phyloP scores from a whole-genome alignment of 441 rosid genomes.

The Brassica balearica region DNA sequence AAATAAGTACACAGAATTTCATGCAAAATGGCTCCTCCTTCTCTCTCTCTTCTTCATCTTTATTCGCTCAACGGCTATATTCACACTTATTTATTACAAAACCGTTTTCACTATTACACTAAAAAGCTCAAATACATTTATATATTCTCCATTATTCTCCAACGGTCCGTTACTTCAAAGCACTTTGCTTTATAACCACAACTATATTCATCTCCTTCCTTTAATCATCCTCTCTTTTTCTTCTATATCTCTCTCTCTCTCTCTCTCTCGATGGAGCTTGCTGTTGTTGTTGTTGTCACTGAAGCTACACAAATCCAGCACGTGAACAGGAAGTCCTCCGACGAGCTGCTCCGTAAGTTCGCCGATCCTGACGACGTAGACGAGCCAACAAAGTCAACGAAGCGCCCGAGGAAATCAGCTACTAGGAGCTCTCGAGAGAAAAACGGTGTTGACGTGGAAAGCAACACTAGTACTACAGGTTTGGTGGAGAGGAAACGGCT shows the following conservation, averaged over 20 bases:
- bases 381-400: slow-evolving; percentile 45
- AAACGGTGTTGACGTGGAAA: slow-evolving; percentile 34
- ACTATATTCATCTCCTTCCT: not conserved
- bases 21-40: slow-evolving; percentile 32
- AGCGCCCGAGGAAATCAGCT: slow-evolving; percentile 49
- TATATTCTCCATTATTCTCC: slow-evolving; percentile 39
- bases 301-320: slow-evolving; percentile 55
- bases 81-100: slow-evolving; percentile 20
- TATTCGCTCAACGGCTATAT: slow-evolving; percentile 41
- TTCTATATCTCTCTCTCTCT: not conserved
- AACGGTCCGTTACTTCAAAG: slow-evolving; percentile 61
- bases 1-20: slow-evolving; percentile 36
- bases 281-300: slow-evolving; percentile 29
- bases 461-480: not conserved
- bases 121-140: slow-evolving; percentile 43
- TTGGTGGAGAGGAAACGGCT: slow-evolving; percentile 67
- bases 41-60: not conserved
- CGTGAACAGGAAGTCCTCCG: slow-evolving; percentile 73
- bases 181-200: slow-evolving; percentile 22
- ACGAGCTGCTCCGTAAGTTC: slow-evolving; percentile 78
- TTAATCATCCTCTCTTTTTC: not conserved
- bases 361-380: slow-evolving; percentile 50
- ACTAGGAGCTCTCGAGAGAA: slow-evolving; percentile 12
- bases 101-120: not conserved
- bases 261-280: slow-evolving; percentile 33